phyloP scores from a whole-genome alignment of 768 basidiomycete species.

The Gloeopeniophorella convolvens region DNA sequence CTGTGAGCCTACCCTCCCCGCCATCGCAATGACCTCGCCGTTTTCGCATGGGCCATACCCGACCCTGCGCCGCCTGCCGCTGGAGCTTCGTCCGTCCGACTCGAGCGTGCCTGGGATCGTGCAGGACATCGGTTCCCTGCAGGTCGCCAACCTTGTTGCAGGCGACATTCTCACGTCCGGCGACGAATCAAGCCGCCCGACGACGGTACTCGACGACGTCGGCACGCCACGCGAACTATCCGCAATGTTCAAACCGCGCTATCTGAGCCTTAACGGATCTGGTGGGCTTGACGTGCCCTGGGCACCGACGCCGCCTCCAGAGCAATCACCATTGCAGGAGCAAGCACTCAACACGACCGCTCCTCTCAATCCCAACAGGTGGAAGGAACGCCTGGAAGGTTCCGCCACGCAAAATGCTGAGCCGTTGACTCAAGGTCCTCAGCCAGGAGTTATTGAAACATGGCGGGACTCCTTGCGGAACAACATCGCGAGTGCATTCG shows the following conservation, averaged over 20 bases:
- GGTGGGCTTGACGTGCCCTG: constrained; percentile 30
- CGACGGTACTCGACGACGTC: constrained; percentile 21
- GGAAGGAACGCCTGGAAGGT: constrained; percentile 16
- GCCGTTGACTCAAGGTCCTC: not conserved
- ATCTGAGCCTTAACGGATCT: constrained; percentile 28
- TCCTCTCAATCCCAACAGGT: not conserved
- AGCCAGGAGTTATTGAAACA: not conserved
- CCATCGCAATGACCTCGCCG: not conserved
- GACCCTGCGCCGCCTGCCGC: constrained; percentile 22
- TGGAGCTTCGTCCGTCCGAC: constrained; percentile 21
- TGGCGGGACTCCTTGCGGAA: constrained; percentile 18
- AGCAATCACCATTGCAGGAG: not conserved
- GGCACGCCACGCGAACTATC: constrained; percentile 18
- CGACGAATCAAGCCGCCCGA: constrained; percentile 26
- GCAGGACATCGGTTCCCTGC: constrained; percentile 37
- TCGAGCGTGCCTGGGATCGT: constrained; percentile 28
- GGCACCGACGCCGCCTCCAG: constrained; percentile 13
- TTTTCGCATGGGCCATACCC: constrained; percentile 5
- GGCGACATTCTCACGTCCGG: constrained; percentile 35
- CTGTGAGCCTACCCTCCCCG: not conserved
- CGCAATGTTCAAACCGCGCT: constrained; percentile 27
- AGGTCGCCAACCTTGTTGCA: constrained; percentile 42
- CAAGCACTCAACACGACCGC: not conserved
- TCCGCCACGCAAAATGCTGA: not conserved
- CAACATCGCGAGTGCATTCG: constrained; percentile 17